Evolutionary conservation across 306 rosid genomes (phyloP), one percentile per base, ranked within the genome.

Genomic region (Lotus japonicus): DNA sequence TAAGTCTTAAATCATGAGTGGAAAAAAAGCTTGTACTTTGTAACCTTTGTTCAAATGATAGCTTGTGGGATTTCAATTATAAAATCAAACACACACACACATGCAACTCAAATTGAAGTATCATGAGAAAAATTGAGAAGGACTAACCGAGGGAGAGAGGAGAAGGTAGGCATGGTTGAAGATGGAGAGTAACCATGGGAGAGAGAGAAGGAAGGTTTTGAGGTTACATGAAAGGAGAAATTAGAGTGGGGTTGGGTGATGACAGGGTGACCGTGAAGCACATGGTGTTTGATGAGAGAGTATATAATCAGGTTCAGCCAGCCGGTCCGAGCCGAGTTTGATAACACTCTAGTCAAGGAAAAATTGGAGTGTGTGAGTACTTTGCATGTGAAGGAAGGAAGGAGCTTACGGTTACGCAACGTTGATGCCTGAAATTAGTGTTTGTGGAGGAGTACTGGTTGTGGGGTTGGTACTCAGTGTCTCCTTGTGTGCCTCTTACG

Each of bases 151-250:
- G 81, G 64, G 70, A 84, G 79, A 83, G 83, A 87, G 85, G 78
- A 84, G 83, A 84, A 66, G 80, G 58, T 48, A 73, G 81, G 78
- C 98, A 92, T 92, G 92, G 72, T 77, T 69, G 81, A 54, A 38
- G 81, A 56, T 82, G 71, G 75, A 57, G 70, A 14, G 5, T 15
- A 15, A 86, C 77, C 96, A 90, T 88, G 85, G 88, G 84, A 81
- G 31, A 52, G 57, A 10, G 7, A n/a, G 2, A 42, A 15, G 7
- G 14, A 16, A 13, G 38, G 8, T 11, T 19, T 11, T 50, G 38
- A 7, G 2, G 7, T 44, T 49, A 43, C 3, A 46, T 7, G 52
- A 14, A 46, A 11, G 12, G 14, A 64, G 39, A 46, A 26, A n/a
- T n/a, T n/a, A 9, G 62, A 10, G 45, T 57, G 36, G 36, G 58